A percentile compares a stretch with the other conserved stretches of the same genome.
phyloP scores from a whole-genome alignment of 257 asterid genomes.

The Cruciata laevipes region DNA sequence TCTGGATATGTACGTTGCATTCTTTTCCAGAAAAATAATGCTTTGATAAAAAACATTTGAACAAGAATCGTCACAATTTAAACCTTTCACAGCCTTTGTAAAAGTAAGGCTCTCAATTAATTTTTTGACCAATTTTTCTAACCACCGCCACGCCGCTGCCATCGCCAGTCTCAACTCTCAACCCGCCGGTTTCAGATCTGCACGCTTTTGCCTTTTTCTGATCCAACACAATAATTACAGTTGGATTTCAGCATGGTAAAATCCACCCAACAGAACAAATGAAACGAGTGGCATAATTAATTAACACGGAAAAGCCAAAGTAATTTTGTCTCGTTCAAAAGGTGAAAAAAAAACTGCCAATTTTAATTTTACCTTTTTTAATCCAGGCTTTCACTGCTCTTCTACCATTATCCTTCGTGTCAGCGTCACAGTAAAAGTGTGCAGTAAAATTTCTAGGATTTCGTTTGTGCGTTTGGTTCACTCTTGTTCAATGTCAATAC shows the following conservation, averaged over 20 bases:
- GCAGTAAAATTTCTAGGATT: constrained; percentile 9
- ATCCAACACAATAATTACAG: constrained; percentile 40
- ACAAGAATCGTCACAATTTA: no score
- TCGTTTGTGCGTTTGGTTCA: constrained; percentile 9
- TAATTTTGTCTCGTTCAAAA: constrained; percentile 10
- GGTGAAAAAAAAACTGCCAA: constrained; percentile 24
- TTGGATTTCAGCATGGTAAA: constrained; percentile 34
- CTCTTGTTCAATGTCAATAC: neutral
- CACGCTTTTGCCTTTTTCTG: constrained; percentile 51
- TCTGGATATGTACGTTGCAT: no score
- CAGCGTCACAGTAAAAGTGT: constrained; percentile 12
- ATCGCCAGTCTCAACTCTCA: no score
- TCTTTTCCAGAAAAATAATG: no score
- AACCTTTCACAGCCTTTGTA: no score
- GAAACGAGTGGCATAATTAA: neutral
- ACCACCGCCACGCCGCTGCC: no score
- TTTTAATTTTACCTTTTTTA: neutral
- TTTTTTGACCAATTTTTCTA: no score
- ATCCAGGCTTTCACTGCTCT: constrained; percentile 13
- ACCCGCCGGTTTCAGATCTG: constrained; percentile 27
- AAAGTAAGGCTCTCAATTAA: no score
- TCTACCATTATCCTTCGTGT: constrained; percentile 21
- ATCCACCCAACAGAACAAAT: constrained; percentile 3
- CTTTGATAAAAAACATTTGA: no score
- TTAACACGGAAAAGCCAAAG: neutral